Evolutionary conservation across 495 filamentous ascomycete species (phyloP).

Genomic region (Penicillium diatomitis): DNA sequence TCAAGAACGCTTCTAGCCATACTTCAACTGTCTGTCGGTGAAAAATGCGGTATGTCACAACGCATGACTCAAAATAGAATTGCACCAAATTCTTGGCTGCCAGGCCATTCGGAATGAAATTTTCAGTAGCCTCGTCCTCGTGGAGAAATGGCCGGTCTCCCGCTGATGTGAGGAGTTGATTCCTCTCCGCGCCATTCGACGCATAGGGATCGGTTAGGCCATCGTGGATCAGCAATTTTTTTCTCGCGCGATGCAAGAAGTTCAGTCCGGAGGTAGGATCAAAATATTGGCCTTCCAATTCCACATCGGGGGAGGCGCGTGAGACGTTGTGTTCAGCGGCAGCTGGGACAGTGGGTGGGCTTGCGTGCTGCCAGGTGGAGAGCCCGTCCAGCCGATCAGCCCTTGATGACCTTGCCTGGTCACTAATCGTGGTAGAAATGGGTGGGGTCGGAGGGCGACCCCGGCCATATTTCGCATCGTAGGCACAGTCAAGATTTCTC

Average conservation of each 20-base stretch:
- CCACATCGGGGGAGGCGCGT: neutral
- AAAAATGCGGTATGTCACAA: neutral
- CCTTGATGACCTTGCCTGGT: neutral
- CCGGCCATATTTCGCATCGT: neutral
- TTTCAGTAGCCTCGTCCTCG: neutral
- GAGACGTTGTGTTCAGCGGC: neutral
- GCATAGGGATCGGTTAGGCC: neutral
- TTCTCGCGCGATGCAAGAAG: neutral
- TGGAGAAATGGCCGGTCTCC: neutral
- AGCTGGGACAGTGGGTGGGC: neutral
- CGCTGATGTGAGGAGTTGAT: neutral
- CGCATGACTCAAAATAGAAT: neutral
- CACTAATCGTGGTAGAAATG: neutral
- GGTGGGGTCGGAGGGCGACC: neutral
- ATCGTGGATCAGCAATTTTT: neutral
- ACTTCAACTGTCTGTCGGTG: neutral
- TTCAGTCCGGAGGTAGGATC: neutral
- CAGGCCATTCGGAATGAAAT: neutral
- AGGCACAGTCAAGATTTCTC: neutral
- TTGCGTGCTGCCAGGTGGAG: neutral
- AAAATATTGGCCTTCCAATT: neutral
- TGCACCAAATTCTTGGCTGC: neutral
- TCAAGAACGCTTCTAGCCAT: neutral
- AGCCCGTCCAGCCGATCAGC: neutral
- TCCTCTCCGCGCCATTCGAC: neutral